Evolutionary conservation across 78 protist genomes (phyloP).

Genomic region (Dictyostelium purpureum): DNA sequence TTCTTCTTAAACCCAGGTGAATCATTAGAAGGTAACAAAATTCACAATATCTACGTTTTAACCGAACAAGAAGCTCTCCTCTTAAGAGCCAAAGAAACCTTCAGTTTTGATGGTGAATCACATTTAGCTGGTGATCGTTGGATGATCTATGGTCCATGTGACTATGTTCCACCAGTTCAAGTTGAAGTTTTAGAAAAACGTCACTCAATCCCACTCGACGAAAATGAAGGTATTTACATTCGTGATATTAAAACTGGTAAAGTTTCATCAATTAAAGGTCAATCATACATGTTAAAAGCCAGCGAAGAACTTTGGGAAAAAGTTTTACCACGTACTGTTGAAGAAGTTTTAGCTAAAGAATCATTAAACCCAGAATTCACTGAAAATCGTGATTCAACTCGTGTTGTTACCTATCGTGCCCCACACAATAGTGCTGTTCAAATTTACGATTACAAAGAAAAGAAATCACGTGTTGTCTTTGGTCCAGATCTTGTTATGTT

Average conservation of each 20-base stretch:
- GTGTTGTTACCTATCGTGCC: slow-evolving; percentile 90
- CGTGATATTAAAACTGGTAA: slow-evolving; percentile 91
- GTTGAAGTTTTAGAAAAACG: slow-evolving; percentile 90
- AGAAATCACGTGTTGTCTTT: slow-evolving; percentile 90
- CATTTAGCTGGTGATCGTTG: slow-evolving; percentile 95
- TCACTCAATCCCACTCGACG: slow-evolving; percentile 92
- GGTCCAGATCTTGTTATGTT: slow-evolving; percentile 97
- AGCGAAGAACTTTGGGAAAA: slow-evolving; percentile 94
- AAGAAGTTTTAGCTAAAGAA: slow-evolving; percentile 88
- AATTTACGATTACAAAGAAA: slow-evolving; percentile 91
- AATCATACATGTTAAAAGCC: slow-evolving; percentile 90
- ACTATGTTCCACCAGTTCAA: slow-evolving; percentile 92
- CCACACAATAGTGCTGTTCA: slow-evolving; percentile 96
- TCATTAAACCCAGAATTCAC: slow-evolving; percentile 29
- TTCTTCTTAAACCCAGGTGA: slow-evolving; percentile 95
- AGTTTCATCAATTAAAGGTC: slow-evolving; percentile 82
- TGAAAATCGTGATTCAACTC: slow-evolving; percentile 83
- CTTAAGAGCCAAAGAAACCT: slow-evolving; percentile 86
- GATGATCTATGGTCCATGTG: slow-evolving; percentile 94
- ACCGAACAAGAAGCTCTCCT: slow-evolving; percentile 93
- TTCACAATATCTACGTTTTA: slow-evolving; percentile 79
- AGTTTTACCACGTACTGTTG: slow-evolving; percentile 90
- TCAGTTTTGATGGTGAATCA: slow-evolving; percentile 44
- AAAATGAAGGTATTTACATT: slow-evolving; percentile 95
- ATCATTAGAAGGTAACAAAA: slow-evolving; percentile 79